Percentiles rank a stretch among this genome's conserved stretches.
phyloP scores from a whole-genome alignment of 2,329 filamentous ascomycete species.

The Penicillium sp. region DNA sequence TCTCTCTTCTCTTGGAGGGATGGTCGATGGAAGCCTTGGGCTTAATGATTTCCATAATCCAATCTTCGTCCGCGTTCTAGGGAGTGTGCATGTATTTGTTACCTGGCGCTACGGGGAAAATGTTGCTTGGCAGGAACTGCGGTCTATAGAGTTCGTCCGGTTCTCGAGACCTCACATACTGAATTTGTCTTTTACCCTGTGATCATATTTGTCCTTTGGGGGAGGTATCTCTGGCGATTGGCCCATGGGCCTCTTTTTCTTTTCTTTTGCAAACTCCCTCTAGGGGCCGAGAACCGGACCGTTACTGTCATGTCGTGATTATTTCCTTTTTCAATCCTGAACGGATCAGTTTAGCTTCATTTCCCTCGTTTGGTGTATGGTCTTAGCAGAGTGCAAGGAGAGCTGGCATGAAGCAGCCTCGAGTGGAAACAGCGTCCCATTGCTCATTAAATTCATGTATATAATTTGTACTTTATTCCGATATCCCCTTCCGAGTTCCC shows the following conservation, averaged over 20 bases:
- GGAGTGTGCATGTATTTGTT: slow-evolving; percentile 28
- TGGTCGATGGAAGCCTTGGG: slow-evolving; percentile 22
- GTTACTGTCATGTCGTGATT: slow-evolving; percentile 15
- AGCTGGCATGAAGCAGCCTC: neutral
- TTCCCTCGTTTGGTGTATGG: neutral
- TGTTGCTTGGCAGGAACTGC: slow-evolving; percentile 31
- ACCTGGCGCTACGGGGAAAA: slow-evolving; percentile 36
- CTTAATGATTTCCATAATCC: slow-evolving; percentile 35
- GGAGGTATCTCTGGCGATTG: slow-evolving; percentile 7
- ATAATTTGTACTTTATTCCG: neutral
- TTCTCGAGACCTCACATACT: slow-evolving; percentile 23
- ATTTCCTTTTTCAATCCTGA: slow-evolving; percentile 8
- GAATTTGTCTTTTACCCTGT: slow-evolving; percentile 14
- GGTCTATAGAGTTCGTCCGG: slow-evolving; percentile 22
- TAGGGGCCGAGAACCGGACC: slow-evolving; percentile 17
- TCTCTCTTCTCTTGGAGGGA: slow-evolving; percentile 17
- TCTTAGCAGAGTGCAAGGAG: neutral
- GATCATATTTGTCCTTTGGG: slow-evolving; percentile 4
- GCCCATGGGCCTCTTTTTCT: neutral
- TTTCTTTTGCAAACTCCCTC: slow-evolving; percentile 12
- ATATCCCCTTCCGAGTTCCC: neutral
- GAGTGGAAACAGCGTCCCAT: neutral
- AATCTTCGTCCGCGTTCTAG: slow-evolving; percentile 31
- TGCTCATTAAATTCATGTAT: neutral
- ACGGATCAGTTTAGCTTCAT: slow-evolving; percentile 1